Conservation (phyloP, 345 rosid species). For the Isatis tinctoria region DNA sequence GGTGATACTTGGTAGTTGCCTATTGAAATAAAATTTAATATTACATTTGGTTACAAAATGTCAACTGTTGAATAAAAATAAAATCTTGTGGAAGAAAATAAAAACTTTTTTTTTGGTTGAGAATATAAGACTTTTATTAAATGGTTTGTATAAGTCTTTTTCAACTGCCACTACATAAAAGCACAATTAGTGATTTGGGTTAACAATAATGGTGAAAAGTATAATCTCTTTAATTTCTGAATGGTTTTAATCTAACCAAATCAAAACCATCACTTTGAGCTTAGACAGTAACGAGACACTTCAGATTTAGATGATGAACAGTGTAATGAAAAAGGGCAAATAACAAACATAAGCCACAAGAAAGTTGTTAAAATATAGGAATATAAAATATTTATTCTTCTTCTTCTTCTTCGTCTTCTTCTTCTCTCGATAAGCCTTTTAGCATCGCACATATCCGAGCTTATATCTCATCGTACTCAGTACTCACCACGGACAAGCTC, state of each 20-base stretch:
- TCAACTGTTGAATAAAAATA: background rate
- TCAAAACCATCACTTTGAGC: background rate
- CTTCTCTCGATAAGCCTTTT: too few species aligned
- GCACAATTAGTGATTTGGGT: background rate
- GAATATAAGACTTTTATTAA: background rate
- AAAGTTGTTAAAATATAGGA: too few species aligned
- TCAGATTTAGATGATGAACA: too few species aligned
- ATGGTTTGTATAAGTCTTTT: background rate
- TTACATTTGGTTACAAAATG: constrained; percentile 11
- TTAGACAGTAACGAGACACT: too few species aligned
- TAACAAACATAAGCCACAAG: too few species aligned
- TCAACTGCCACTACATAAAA: background rate
- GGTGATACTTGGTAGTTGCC: constrained; percentile 24
- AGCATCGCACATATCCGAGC: too few species aligned
- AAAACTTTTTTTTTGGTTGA: background rate
- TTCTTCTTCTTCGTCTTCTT: too few species aligned
- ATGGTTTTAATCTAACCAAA: background rate
- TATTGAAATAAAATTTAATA: background rate
- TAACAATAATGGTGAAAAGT: background rate
- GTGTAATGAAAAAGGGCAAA: too few species aligned
- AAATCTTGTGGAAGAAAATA: background rate
- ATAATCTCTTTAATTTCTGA: background rate
- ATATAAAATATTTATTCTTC: too few species aligned
- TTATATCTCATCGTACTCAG: too few species aligned
- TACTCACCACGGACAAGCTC: too few species aligned